phyloP scores from a whole-genome alignment of 2,329 filamentous ascomycete genomes.

The Dactylonectria estremocensis region DNA sequence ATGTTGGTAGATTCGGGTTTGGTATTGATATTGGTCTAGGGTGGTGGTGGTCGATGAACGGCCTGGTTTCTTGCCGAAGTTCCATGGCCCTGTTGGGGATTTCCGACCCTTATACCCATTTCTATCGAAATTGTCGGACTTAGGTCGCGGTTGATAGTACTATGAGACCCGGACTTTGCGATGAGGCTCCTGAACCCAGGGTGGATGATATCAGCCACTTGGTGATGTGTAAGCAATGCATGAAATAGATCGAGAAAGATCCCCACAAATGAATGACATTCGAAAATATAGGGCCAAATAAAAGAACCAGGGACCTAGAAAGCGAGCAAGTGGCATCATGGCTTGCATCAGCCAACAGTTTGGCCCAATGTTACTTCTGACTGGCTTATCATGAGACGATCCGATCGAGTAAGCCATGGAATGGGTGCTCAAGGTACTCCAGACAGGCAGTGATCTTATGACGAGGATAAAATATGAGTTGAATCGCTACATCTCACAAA shows the following conservation, averaged over 20 bases:
- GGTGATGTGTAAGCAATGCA: not conserved
- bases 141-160: not conserved
- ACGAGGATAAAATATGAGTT: not conserved
- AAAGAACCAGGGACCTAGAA: no score
- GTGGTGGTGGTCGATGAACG: not conserved
- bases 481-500: no score
- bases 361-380: not conserved
- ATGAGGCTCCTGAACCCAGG: not conserved
- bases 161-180: not conserved
- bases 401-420: not conserved
- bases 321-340: not conserved
- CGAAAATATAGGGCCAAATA: not conserved
- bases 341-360: not conserved
- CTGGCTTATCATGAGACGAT: not conserved
- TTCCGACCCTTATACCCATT: not conserved
- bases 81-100: not conserved
- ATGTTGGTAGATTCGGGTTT: not conserved
- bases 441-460: not conserved
- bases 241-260: not conserved
- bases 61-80: not conserved
- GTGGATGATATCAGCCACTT: slow-evolving; percentile 1
- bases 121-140: not conserved
- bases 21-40: not conserved
- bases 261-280: not conserved
- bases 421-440: not conserved